Base-by-base conservation (phyloP, 163 green algal genomes). In the Chlamydomonas reinhardtii region DNA sequence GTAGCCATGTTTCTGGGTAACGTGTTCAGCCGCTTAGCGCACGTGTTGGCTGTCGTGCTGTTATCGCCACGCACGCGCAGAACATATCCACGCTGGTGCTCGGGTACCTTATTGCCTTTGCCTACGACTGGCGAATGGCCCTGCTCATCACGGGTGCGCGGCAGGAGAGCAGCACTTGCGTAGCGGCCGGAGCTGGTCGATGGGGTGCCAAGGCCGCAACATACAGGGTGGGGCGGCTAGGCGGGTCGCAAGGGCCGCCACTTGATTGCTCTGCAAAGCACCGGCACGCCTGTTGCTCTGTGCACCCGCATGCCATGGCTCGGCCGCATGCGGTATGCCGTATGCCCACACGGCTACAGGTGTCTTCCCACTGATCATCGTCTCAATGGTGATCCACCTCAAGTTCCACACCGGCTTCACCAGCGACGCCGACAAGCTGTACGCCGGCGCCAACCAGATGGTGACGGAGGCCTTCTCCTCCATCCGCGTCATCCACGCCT, bases 401-500 rank as follows among this genome's bases (percentile, higher is more conserved):
- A 83, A 77, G 48, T 86, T 77, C 34, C 29, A 68, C 72, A 86
- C 88, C 19, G 77, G 83, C 64, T 81, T 88, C 70, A 73, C 31
- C 25, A 80, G 65, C 31, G 75, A 74, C 56, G 78, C 71, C 16
- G 83, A 83, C 61, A 89, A 93, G 90, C 84, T 92, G 75, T 95
- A 92, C 82, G 91, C 92, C 3, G 75, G 73, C 22, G 92, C 94
- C 88, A 96, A 97, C 82, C 90, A 95, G 83, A 94, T 77, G 39
- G 95, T 96, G 5, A 83, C 88, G 9, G 97, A 99, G 80, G 94
- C 95, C 8, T 94, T 99, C 39, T 66, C 72, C 12, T 95, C 94
- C 89, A 96, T 98, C 56, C 93, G 96, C 72, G 96, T 96, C 31
- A 94, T 97, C n/a, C 91, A 94, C 32, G 94, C 94, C 9, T 97